Percentiles rank a stretch among this genome's conserved stretches.
phyloP scores from a whole-genome alignment of 441 rosid genomes.

The Arabidopsis lyrata region DNA sequence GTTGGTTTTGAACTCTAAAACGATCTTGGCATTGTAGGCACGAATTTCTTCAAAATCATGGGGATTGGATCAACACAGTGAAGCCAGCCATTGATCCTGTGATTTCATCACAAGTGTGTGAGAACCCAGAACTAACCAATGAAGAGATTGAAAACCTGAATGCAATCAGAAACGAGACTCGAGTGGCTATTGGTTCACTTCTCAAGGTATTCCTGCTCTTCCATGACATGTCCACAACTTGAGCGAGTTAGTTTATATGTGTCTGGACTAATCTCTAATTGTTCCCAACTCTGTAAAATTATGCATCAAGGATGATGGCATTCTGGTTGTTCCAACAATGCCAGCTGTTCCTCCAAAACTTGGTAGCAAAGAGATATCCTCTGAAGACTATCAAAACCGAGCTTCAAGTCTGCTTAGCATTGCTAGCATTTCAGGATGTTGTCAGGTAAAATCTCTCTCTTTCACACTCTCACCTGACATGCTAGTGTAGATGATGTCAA shows the following conservation, averaged over 20 bases:
- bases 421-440: constrained; percentile 95
- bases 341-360: constrained; percentile 85
- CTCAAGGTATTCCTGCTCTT: constrained; percentile 65
- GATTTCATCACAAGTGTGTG: constrained; percentile 58
- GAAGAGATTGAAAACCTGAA: constrained; percentile 72
- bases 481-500: constrained; percentile 23
- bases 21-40: constrained; percentile 55
- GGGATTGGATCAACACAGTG: constrained; percentile 71
- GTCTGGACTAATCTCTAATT: constrained; percentile 18
- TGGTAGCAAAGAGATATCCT: constrained; percentile 74
- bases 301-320: constrained; percentile 80
- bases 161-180: constrained; percentile 73
- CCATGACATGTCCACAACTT: constrained; percentile 7
- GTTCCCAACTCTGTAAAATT: constrained; percentile 16
- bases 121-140: constrained; percentile 52
- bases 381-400: constrained; percentile 72
- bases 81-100: constrained; percentile 77
- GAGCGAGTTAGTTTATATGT: constrained; percentile 3
- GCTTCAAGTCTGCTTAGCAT: constrained; percentile 75
- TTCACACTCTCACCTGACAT: not conserved
- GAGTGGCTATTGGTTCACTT: constrained; percentile 75
- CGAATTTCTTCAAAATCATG: constrained; percentile 73
- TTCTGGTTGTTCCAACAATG: constrained; percentile 83
- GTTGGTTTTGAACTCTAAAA: constrained; percentile 27
- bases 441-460: constrained; percentile 71